Evolutionary conservation across 345 rosid genomes (phyloP).

Genomic region (Triadica sebifera): DNA sequence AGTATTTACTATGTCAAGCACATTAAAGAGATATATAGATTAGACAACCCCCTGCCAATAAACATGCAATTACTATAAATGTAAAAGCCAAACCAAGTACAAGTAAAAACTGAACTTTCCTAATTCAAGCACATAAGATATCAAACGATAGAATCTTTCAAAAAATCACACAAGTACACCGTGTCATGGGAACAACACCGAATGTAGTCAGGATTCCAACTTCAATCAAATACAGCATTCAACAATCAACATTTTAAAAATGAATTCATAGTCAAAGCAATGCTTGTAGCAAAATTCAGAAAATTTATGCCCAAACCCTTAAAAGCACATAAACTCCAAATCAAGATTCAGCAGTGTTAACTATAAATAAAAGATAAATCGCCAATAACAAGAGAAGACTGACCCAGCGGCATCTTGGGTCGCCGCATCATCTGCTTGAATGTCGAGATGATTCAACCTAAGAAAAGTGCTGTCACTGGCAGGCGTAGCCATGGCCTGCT

Average conservation of each 20-base stretch:
- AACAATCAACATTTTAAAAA: neutral
- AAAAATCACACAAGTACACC: neutral
- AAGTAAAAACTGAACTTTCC: neutral
- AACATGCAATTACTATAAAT: neutral
- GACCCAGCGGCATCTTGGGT: constrained; percentile 77
- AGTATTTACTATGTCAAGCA: neutral
- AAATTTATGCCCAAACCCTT: constrained; percentile 7
- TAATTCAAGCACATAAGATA: neutral
- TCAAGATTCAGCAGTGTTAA: constrained; percentile 16
- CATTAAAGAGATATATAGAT: neutral
- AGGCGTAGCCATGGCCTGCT: constrained; percentile 64
- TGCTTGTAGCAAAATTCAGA: neutral
- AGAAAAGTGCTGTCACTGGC: constrained; percentile 65
- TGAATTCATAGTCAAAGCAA: neutral
- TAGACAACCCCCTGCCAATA: neutral
- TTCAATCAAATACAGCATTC: neutral
- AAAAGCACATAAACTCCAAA: constrained; percentile 14
- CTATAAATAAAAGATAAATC: constrained; percentile 11
- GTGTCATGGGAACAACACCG: neutral
- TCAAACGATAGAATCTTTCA: neutral
- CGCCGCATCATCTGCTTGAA: constrained; percentile 90
- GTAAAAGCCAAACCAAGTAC: neutral
- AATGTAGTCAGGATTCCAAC: neutral
- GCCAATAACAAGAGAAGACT: neutral
- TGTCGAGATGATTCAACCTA: constrained; percentile 70